phyloP scores from a whole-genome alignment of 2,329 filamentous ascomycete genomes.

The Hymenoscyphus albidus region DNA sequence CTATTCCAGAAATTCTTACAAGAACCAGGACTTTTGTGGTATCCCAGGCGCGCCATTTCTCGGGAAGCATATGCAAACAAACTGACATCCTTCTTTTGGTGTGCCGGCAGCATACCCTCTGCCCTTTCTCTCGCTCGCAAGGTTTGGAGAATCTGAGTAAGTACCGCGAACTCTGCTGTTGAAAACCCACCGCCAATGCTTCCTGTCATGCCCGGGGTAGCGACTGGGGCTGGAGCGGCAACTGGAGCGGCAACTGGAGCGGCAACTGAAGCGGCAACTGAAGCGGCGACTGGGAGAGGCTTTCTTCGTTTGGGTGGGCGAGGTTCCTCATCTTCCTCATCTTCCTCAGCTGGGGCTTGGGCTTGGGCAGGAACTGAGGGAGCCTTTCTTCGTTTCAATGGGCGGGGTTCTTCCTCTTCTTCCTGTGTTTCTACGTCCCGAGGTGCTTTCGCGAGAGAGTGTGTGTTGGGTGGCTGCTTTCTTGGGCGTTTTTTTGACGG shows the following conservation, averaged over 20 bases:
- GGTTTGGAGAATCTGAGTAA: not conserved
- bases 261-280: not conserved
- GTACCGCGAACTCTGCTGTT: not conserved
- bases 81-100: not conserved
- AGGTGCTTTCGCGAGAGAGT: too few species aligned
- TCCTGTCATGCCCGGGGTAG: too few species aligned
- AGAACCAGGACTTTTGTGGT: conserved; percentile 3
- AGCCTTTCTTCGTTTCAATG: not conserved
- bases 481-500: too few species aligned
- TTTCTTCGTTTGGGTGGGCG: too few species aligned
- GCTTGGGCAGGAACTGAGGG: not conserved
- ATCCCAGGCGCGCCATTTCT: not conserved
- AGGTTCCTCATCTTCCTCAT: not conserved
- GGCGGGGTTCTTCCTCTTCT: not conserved
- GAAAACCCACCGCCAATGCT: not conserved
- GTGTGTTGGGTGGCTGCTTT: too few species aligned
- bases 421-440: not conserved
- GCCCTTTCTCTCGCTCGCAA: not conserved
- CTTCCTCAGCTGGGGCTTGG: not conserved
- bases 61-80: not conserved
- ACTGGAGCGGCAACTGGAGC: not conserved
- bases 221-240: not conserved
- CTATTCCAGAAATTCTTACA: conserved; percentile 23
- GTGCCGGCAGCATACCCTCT: not conserved
- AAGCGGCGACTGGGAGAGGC: not conserved